Evolutionary conservation across 2,329 filamentous ascomycete species (phyloP), one percentile per base, ranked within the genome.

Genomic region (Talaromyces piceae): DNA sequence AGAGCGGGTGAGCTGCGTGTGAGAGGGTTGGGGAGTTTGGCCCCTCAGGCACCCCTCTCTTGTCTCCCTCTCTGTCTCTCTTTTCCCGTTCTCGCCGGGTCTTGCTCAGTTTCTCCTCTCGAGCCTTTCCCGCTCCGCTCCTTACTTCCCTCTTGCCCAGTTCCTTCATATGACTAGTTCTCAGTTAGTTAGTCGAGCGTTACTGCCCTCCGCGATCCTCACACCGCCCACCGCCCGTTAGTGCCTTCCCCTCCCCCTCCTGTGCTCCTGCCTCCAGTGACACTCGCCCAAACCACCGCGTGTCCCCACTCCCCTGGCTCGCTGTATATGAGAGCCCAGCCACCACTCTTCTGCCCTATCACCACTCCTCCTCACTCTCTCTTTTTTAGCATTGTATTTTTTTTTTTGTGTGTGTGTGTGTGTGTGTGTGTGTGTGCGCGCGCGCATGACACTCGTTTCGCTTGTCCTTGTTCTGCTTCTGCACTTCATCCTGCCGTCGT

Each of bases 211-310:
- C 50, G 41, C 49, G 31, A 25, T 16, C 16, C 33, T 37, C 52
- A 49, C 49, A 54, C 52, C 52, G 49, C 49, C 52, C 47, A 49
- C 46, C 39, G 39, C 39, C 33, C 31, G 49, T 46, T n/a, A 47
- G 45, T 20, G 49, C 44, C 46, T 49, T 41, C 45, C 51, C 51
- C 51, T 49, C 46, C 30, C 51, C 20, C 13, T 43, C 20, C 7
- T 30, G 7, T 30, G 28, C 28, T 30, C 39, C 20, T 25, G 23
- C 39, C 39, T 47, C 16, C 27, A 31, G n/a, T 12, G 16, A 41
- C 33, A 22, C 25, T 31, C 47, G 13, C 31, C 51, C 51, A 53
- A 47, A 49, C 37, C 33, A 33, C 28, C 25, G 20, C 33, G 48
- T 43, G 31, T 41, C 49, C 25, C 43, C 37, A 33, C 46, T 41